Percentiles rank a stretch among this genome's conserved stretches.
phyloP scores from a whole-genome alignment of 208 protist genomes.

The Leishmania martiniquensis region DNA sequence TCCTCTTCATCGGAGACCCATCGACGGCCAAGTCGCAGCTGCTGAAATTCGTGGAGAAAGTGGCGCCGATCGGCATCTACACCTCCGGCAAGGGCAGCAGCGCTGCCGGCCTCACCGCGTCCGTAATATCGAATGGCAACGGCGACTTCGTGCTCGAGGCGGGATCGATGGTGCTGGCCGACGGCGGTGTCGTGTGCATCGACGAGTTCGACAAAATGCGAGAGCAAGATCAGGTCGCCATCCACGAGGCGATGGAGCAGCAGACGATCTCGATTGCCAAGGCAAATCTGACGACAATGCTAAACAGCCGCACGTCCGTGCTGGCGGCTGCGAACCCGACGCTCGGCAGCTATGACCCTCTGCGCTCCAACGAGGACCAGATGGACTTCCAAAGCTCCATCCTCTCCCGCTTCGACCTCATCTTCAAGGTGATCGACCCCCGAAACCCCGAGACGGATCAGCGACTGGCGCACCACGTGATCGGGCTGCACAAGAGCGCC shows the following conservation, averaged over 20 bases:
- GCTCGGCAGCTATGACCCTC: constrained; percentile 94
- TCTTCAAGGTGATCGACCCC: constrained; percentile 99
- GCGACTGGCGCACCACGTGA: constrained; percentile 96
- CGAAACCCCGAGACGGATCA: constrained; percentile 93
- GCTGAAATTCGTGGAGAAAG: constrained; percentile 98
- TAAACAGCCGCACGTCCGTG: constrained; percentile 99
- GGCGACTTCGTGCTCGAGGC: constrained; percentile 99
- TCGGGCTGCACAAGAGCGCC: constrained; percentile 95
- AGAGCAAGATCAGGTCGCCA: constrained; percentile 97
- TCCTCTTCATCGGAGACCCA: constrained; percentile 99
- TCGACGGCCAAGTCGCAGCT: constrained; percentile 99
- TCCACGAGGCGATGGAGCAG: constrained; percentile 99
- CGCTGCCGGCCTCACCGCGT: constrained; percentile 98
- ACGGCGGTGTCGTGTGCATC: constrained; percentile 99
- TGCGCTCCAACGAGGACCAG: constrained; percentile 90
- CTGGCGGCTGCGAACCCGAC: constrained; percentile 99
- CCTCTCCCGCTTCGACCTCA: constrained; percentile 99
- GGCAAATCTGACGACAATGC: constrained; percentile 99
- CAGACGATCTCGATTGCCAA: constrained; percentile 99
- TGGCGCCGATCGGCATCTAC: constrained; percentile 98
- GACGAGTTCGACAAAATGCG: constrained; percentile 99
- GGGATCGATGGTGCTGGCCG: constrained; percentile 99
- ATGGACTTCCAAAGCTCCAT: constrained; percentile 99
- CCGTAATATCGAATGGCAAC: constrained; percentile 90
- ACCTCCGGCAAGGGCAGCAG: constrained; percentile 99